These are phyloP conservation scores for Solanum stenotomum DNA, from an alignment of 257 asterid species.

Conservation along the genomic window DNA sequence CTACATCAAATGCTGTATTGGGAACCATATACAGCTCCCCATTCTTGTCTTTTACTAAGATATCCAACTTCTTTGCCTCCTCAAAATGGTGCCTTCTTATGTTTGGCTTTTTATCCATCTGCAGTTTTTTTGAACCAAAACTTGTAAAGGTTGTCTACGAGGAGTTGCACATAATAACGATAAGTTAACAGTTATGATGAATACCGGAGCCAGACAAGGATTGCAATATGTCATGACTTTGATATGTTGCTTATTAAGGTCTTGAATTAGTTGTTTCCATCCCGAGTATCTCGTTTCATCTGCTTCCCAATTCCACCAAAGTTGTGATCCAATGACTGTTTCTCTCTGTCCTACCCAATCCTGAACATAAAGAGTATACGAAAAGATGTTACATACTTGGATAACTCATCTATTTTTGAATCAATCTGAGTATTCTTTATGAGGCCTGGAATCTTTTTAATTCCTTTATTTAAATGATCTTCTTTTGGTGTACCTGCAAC, in stretches of 20 bases:
- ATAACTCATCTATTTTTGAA: not conserved
- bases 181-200: not conserved
- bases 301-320: slow-evolving; percentile 99
- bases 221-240: slow-evolving; percentile 97
- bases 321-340: slow-evolving; percentile 91
- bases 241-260: slow-evolving; percentile 39
- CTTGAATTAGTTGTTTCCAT: slow-evolving; percentile 59
- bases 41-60: slow-evolving; percentile 62
- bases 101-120: slow-evolving; percentile 64
- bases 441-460: not conserved
- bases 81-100: slow-evolving; percentile 55
- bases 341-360: slow-evolving; percentile 98
- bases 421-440: not conserved
- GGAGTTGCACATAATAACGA: not conserved
- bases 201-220: slow-evolving; percentile 96
- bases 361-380: slow-evolving; percentile 17
- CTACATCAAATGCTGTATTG: slow-evolving; percentile 90
- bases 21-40: slow-evolving; percentile 87
- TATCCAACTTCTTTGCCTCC: slow-evolving; percentile 75
- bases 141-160: not conserved
- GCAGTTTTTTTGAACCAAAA: slow-evolving; percentile 1
- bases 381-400: not conserved
- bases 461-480: not conserved
- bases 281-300: slow-evolving; percentile 66
- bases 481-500: slow-evolving; percentile 64